These are phyloP conservation scores for Pleurozium schreberi DNA, from an alignment of 225 moss, liverwort and hornwort species.

Conservation along the genomic window DNA sequence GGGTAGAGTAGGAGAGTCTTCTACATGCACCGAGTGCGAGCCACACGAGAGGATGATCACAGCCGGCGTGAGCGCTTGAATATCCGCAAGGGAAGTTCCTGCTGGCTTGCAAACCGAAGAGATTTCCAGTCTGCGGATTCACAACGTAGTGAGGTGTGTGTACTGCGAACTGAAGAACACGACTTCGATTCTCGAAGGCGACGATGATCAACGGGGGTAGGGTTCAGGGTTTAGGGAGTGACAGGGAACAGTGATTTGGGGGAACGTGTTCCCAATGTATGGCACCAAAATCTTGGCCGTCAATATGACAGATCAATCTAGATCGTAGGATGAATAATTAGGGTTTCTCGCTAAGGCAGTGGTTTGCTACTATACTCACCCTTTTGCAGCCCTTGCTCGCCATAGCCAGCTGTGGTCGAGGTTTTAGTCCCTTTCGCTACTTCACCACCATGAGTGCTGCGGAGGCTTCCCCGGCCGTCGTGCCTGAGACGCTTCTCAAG, in stretches of 20 bases:
- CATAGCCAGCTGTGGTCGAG: not conserved
- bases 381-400: not conserved
- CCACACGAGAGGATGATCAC: no score
- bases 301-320: not conserved
- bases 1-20: no score
- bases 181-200: not conserved
- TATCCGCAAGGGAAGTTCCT: no score
- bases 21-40: no score
- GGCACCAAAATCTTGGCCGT: not conserved
- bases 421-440: not conserved
- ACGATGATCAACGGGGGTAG: no score
- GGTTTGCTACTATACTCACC: not conserved
- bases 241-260: not conserved
- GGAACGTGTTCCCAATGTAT: not conserved
- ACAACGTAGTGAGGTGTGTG: no score
- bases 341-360: not conserved
- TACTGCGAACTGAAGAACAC: no score
- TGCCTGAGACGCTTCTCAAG: conserved; percentile 69
- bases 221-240: not conserved
- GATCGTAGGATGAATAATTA: not conserved
- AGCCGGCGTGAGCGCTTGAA: no score
- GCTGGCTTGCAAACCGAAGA: no score
- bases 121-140: no score
- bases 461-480: conserved; percentile 17
- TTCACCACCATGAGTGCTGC: conserved; percentile 4